phyloP scores from a whole-genome alignment of 306 rosid genomes.

The Trifolium repens region DNA sequence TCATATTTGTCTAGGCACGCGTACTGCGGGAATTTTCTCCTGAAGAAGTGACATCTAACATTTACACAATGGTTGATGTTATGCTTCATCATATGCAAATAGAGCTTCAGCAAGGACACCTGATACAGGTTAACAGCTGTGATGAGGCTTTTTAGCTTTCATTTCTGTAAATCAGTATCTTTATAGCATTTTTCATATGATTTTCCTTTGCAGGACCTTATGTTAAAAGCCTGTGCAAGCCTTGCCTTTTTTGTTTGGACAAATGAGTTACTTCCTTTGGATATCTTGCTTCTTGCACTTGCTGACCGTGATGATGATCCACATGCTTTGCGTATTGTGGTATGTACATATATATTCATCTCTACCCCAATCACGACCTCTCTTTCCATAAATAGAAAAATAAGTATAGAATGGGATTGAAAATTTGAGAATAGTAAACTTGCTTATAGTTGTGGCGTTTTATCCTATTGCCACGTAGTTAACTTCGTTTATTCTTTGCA shows the following conservation, averaged over 20 bases:
- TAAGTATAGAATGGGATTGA: conserved; percentile 10
- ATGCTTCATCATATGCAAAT: conserved; percentile 91
- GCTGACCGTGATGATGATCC: conserved; percentile 99
- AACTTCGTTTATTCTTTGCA: conserved; percentile 1
- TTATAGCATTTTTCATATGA: conserved; percentile 11
- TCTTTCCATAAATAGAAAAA: not conserved
- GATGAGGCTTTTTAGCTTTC: conserved; percentile 20
- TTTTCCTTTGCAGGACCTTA: conserved; percentile 70
- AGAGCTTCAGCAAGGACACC: conserved; percentile 88
- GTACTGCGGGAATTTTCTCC: conserved; percentile 92
- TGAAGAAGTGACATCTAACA: conserved; percentile 89
- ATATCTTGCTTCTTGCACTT: conserved; percentile 91
- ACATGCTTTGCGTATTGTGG: conserved; percentile 93
- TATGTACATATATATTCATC: conserved; percentile 47
- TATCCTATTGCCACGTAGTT: not conserved
- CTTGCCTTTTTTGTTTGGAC: conserved; percentile 89
- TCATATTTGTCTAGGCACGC: conserved; percentile 67
- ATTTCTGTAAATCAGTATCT: conserved; percentile 31
- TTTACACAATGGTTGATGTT: conserved; percentile 97
- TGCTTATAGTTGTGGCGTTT: conserved; percentile 20
- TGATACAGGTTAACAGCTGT: conserved; percentile 67
- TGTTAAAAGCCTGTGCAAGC: conserved; percentile 81
- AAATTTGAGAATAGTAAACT: conserved; percentile 27
- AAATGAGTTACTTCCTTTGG: conserved; percentile 94
- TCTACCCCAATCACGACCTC: not conserved